These are phyloP conservation scores for Phialophora tarda DNA, from an alignment of 2,329 filamentous ascomycete species.

Conservation along the genomic window DNA sequence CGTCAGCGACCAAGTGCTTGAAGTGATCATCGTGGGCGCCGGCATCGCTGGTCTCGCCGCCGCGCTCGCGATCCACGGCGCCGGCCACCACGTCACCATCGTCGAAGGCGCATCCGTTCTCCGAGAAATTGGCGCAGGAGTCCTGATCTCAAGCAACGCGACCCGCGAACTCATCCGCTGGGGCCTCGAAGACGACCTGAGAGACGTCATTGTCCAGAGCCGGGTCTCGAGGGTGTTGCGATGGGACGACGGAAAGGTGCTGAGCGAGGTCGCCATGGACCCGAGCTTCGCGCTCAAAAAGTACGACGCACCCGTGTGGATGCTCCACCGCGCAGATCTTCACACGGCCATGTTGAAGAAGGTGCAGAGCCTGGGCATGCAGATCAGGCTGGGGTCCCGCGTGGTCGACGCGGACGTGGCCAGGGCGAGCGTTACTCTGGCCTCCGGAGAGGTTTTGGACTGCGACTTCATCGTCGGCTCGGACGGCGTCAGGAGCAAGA, in stretches of 20 bases:
- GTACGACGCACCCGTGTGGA: slow-evolving; percentile 12
- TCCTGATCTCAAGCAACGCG: slow-evolving; percentile 17
- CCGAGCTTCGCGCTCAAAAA: slow-evolving; percentile 14
- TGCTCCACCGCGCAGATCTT: slow-evolving; percentile 13
- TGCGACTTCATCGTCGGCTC: slow-evolving; percentile 11
- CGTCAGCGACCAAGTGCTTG: background rate
- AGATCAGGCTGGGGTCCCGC: slow-evolving; percentile 10
- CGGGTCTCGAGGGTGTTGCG: slow-evolving; percentile 11
- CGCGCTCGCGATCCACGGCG: slow-evolving; percentile 9
- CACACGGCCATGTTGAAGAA: slow-evolving; percentile 18
- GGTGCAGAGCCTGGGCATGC: slow-evolving; percentile 13
- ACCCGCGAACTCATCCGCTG: slow-evolving; percentile 17
- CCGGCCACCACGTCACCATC: slow-evolving; percentile 4
- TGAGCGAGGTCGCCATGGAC: slow-evolving; percentile 12
- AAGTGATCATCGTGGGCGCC: slow-evolving; percentile 18
- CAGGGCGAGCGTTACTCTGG: slow-evolving; percentile 12
- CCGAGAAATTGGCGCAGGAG: slow-evolving; percentile 10
- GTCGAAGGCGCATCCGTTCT: slow-evolving; percentile 12
- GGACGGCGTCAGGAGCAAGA: slow-evolving; percentile 14
- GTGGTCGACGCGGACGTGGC: slow-evolving; percentile 12
- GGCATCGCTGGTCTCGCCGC: slow-evolving; percentile 12
- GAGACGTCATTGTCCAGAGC: slow-evolving; percentile 14
- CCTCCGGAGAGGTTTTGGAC: slow-evolving; percentile 3
- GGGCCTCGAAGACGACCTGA: slow-evolving; percentile 13
- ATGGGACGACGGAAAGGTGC: slow-evolving; percentile 10